phyloP scores from a whole-genome alignment of 495 filamentous ascomycete species.

The Penicillium maclennaniae region DNA sequence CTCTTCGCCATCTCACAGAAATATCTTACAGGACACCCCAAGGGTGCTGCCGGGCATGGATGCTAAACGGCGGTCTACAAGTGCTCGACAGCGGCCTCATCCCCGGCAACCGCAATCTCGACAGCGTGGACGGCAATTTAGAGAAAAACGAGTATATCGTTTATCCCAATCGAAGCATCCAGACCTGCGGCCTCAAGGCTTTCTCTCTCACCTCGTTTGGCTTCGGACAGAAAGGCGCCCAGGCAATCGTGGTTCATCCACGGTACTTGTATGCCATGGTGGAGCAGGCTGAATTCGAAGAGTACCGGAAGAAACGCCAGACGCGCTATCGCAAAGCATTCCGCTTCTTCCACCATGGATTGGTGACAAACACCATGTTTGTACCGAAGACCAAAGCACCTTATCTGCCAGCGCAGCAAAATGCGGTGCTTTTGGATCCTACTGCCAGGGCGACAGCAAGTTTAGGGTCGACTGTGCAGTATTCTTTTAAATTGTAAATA shows the following conservation, averaged over 20 bases:
- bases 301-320: conserved; percentile 82
- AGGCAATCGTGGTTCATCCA: conserved; percentile 93
- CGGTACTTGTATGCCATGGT: conserved; percentile 93
- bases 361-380: conserved; percentile 96
- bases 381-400: conserved; percentile 87
- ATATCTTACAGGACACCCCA: conserved; percentile 96
- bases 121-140: conserved; percentile 94
- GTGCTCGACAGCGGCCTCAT: conserved; percentile 90
- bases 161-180: conserved; percentile 90
- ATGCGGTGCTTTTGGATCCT: no score
- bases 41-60: conserved; percentile 99
- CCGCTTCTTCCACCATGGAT: conserved; percentile 92
- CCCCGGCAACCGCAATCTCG: conserved; percentile 95
- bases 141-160: conserved; percentile 97
- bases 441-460: no score
- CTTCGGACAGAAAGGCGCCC: conserved; percentile 98
- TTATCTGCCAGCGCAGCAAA: no score
- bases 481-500: no score
- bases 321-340: conserved; percentile 96
- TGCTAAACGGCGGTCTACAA: conserved; percentile 97
- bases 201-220: conserved; percentile 99
- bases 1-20: conserved; percentile 98
- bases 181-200: conserved; percentile 96
- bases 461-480: no score
- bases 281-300: conserved; percentile 73